Conservation (phyloP, 202 grass and related monocot species). For the Bolboschoenoplectus hybrid region DNA sequence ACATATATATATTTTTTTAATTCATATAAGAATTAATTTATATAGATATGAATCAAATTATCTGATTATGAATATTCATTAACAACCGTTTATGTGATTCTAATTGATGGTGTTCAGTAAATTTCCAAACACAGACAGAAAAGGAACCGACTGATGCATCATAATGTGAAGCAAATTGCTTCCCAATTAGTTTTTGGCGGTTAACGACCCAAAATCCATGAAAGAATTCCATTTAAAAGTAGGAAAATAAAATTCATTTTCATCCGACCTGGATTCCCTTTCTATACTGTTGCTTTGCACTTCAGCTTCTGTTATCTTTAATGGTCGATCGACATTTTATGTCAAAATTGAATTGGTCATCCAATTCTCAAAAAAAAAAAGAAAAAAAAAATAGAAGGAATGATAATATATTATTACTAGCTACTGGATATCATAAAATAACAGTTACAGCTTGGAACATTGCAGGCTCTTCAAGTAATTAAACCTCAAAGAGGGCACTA, state of each 20-base stretch:
- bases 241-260: conserved; percentile 4
- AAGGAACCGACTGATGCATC: not conserved
- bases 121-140: not conserved
- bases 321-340: not conserved
- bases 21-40: too few relatives aligned
- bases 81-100: too few relatives aligned
- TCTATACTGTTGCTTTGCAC: not conserved
- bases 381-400: conserved; percentile 3
- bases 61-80: too few relatives aligned
- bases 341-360: not conserved
- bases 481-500: not conserved
- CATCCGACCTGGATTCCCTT: not conserved
- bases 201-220: not conserved
- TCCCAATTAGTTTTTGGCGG: not conserved
- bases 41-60: too few relatives aligned
- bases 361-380: not conserved
- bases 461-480: not conserved
- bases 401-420: conserved; percentile 3
- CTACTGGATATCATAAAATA: not conserved
- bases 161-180: not conserved
- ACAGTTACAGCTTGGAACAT: not conserved
- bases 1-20: too few relatives aligned
- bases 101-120: not conserved
- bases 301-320: not conserved
- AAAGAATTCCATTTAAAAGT: not conserved